Evolutionary conservation across 2,329 filamentous ascomycete species (phyloP).

Genomic region (Sporothrix mexicana): DNA sequence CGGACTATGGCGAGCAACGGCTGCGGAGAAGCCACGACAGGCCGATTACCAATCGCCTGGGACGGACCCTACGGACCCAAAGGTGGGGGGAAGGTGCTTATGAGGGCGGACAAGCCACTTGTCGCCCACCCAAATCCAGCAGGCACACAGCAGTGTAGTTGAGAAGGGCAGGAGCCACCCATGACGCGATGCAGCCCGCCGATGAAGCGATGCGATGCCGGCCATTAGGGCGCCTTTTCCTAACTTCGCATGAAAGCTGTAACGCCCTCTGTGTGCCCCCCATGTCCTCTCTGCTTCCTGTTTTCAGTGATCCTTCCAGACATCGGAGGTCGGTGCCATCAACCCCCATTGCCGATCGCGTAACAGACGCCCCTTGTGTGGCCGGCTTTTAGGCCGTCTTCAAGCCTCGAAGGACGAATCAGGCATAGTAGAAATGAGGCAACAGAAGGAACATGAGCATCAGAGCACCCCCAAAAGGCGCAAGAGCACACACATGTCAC

Average conservation of each 20-base stretch:
- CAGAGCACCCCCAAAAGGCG: constrained; percentile 25
- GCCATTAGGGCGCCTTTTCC: background rate
- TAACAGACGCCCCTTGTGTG: background rate
- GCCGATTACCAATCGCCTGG: constrained; percentile 20
- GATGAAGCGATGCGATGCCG: constrained; percentile 32
- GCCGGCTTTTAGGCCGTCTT: background rate
- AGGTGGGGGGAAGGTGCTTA: background rate
- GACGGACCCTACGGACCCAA: background rate
- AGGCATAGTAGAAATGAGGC: constrained; percentile 21
- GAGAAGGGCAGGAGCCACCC: background rate
- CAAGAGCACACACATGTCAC: constrained; percentile 18
- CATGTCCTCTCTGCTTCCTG: background rate
- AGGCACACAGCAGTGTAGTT: background rate
- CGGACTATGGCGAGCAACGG: background rate
- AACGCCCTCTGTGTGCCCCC: background rate
- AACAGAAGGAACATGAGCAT: constrained; percentile 14
- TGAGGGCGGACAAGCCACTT: background rate
- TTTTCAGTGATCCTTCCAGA: background rate
- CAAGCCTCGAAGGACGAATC: background rate
- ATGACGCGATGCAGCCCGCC: constrained; percentile 33
- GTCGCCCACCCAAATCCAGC: background rate
- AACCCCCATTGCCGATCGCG: background rate
- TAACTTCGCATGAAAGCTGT: background rate
- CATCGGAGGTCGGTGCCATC: background rate
- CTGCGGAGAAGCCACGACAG: background rate